Percentiles rank a stretch among this genome's conserved stretches.
Evolutionary conservation across 129 eudicot genomes (phyloP).

Genomic region (Pseudognaphalium luteoalbum): DNA sequence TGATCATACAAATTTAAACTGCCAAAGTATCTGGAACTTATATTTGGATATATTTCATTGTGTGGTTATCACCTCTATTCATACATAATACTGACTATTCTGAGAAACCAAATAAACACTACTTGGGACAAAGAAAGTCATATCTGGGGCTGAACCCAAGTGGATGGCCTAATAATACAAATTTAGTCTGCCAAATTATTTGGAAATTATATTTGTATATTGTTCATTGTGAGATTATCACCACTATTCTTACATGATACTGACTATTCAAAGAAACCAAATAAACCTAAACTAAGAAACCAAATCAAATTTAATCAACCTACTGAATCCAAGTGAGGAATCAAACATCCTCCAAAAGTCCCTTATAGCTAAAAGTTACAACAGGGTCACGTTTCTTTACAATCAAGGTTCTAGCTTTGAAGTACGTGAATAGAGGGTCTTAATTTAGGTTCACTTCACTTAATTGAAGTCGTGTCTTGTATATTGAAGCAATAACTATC

Average conservation of each 20-base stretch:
- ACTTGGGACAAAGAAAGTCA: background rate
- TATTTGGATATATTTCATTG: background rate
- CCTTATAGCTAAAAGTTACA: background rate
- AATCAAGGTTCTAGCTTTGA: background rate
- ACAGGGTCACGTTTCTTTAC: background rate
- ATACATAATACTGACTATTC: background rate
- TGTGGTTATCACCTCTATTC: background rate
- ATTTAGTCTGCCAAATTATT: background rate
- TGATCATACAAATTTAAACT: background rate
- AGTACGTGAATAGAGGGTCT: background rate
- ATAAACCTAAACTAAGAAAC: background rate
- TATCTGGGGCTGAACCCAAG: background rate
- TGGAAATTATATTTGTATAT: background rate
- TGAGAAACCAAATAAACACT: too few relatives aligned
- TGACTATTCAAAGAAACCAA: background rate
- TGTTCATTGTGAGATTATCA: background rate
- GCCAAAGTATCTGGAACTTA: background rate
- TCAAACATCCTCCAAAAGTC: too few relatives aligned
- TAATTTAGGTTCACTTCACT: background rate
- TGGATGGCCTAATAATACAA: background rate
- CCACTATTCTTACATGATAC: background rate
- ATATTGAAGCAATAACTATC: background rate
- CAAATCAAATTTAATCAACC: too few relatives aligned
- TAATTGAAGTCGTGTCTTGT: background rate
- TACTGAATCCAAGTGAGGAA: too few relatives aligned